Base-by-base conservation (phyloP, 371 early-diverging fungal genomes). In the Zancudomyces culisetae region DNA sequence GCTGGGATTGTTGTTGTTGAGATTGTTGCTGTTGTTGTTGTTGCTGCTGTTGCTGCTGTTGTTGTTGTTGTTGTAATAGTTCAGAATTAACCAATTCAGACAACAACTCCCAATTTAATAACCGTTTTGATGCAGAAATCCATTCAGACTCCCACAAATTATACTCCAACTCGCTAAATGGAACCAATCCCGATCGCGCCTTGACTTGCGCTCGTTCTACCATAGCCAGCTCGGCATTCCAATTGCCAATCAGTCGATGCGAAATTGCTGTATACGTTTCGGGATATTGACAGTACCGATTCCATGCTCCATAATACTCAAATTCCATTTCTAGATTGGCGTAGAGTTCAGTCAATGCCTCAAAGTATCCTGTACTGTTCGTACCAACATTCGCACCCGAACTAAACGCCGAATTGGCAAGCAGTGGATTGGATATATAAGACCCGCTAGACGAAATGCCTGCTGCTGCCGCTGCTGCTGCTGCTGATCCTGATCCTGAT, bases 71-170 rank as follows among this genome's bases (percentile, higher is more conserved):
- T 10, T 6, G 35, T 15, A 10, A 15, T 10, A 15, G 6, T 39
- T 95, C 95, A 49, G 87, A 83, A 60, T 88, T 85, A 3, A 92
- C 86, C 6, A 98, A 74, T 30, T 98, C 98, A 1, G 78, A 72
- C 46, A 97, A 68, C 47, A 97, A 78, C 55, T 99, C 99, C 99
- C 99, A 99, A 60, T 92, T 94, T 68, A 99, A 98, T 30, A 99
- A 68, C 48, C 85, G 79, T 59, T 91, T 77, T 0, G 97, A 83
- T 54, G 92, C 89, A 18, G 67, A 63, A 21, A 97, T 78, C 88
- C 99, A 99, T 57, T 90, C 90, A 45, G 93, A 85, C 68, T 98
- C 96, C 98, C 98, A 98, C 4, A 97, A 64, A 47, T 77, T 76
- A 59, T 92, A 98, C 62, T 99, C 99, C 1, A 90, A 76, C 63